Evolutionary conservation across 73 alveolate genomes (phyloP).

Genomic region (Effrenium voratum): DNA sequence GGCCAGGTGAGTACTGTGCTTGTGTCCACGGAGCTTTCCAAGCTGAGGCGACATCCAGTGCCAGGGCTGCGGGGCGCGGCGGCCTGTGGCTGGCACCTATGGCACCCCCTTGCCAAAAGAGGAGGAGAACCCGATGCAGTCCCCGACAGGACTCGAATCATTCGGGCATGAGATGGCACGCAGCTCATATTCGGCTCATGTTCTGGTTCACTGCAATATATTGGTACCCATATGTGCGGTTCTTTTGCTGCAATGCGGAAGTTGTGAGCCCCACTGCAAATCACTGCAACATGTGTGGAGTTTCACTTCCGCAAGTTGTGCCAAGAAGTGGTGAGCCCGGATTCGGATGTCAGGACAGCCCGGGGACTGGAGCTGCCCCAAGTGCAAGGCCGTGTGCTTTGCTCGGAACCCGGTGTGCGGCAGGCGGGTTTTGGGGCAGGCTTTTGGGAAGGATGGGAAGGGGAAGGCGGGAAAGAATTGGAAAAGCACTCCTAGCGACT

Average conservation of each 20-base stretch:
- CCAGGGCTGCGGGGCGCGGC: constrained; percentile 61
- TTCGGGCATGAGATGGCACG: too few species aligned
- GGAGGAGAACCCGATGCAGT: constrained; percentile 51
- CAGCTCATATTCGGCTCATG: too few species aligned
- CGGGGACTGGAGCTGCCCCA: constrained; percentile 88
- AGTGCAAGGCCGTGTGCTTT: constrained; percentile 63
- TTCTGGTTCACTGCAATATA: too few species aligned
- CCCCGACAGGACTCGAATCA: constrained; percentile 90
- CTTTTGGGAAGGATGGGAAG: background rate
- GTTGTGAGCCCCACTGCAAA: too few species aligned
- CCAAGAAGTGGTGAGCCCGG: too few species aligned
- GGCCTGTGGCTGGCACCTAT: constrained; percentile 60
- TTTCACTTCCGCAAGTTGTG: too few species aligned
- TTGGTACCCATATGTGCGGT: too few species aligned
- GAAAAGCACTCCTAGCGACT: background rate
- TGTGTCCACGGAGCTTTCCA: background rate
- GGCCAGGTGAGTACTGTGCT: too few species aligned
- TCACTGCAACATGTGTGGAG: too few species aligned
- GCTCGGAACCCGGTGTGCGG: constrained; percentile 91
- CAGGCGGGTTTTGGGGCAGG: constrained; percentile 6
- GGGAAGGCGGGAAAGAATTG: background rate
- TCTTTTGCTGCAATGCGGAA: too few species aligned
- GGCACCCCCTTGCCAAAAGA: constrained; percentile 71
- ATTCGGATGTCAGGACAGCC: constrained; percentile 44
- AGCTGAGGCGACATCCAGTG: constrained; percentile 63